Conservation (phyloP, 306 rosid genomes). For the Medicago lupulina region DNA sequence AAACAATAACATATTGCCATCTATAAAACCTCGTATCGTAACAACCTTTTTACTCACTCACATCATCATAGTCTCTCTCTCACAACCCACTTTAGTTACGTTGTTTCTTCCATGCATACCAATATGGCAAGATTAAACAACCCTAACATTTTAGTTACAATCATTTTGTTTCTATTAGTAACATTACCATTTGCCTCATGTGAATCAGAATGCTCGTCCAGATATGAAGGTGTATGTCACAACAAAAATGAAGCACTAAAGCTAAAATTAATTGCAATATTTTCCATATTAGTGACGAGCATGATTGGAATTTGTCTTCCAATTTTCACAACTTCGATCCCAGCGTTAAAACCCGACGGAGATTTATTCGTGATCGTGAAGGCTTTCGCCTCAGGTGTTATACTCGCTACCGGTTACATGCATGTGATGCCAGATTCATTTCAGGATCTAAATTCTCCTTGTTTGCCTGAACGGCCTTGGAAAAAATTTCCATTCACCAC, state of each 20-base stretch:
- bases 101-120: background rate
- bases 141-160: background rate
- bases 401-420: conserved; percentile 77
- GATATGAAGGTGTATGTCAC: conserved; percentile 43
- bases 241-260: conserved; percentile 43
- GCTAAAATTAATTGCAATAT: conserved; percentile 60
- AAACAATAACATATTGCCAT: background rate
- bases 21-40: background rate
- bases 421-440: conserved; percentile 77
- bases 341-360: conserved; percentile 54
- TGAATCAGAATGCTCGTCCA: conserved; percentile 27
- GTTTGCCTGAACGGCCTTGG: conserved; percentile 68
- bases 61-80: background rate
- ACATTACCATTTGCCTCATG: background rate
- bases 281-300: conserved; percentile 49
- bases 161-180: background rate
- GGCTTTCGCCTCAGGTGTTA: conserved; percentile 73
- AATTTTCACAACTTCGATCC: conserved; percentile 43
- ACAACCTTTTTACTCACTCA: background rate
- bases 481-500: conserved; percentile 64
- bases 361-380: conserved; percentile 55
- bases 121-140: background rate
- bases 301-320: conserved; percentile 60
- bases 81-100: background rate
- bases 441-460: conserved; percentile 45